phyloP scores from a whole-genome alignment of 352 stramenopile species.

The Globisporangium nunn region DNA sequence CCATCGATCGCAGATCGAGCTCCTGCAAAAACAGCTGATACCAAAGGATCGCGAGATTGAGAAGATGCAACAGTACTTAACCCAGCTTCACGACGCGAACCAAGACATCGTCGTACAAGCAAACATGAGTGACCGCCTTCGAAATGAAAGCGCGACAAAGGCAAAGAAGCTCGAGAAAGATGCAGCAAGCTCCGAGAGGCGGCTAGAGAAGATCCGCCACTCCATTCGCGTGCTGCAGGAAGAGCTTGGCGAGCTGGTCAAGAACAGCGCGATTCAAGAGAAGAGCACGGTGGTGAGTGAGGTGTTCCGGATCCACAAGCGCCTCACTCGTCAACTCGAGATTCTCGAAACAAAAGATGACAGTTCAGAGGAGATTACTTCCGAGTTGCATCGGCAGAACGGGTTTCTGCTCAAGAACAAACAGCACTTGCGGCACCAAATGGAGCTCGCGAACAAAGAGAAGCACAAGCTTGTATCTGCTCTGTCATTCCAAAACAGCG shows the following conservation, averaged over 20 bases:
- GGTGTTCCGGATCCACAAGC: slow-evolving; percentile 62
- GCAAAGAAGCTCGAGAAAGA: slow-evolving; percentile 44
- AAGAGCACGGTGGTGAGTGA: slow-evolving; percentile 56
- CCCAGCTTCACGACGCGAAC: slow-evolving; percentile 49
- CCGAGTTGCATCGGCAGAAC: slow-evolving; percentile 70
- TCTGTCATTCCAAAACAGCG: slow-evolving; percentile 62
- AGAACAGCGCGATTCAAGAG: slow-evolving; percentile 45
- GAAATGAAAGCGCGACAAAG: slow-evolving; percentile 31
- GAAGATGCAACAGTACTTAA: slow-evolving; percentile 58
- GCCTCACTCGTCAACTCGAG: slow-evolving; percentile 42
- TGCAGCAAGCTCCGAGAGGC: slow-evolving; percentile 19
- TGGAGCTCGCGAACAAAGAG: slow-evolving; percentile 51
- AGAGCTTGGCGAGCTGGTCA: slow-evolving; percentile 56
- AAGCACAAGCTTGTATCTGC: slow-evolving; percentile 67
- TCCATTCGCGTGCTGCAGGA: slow-evolving; percentile 58
- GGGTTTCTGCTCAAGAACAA: slow-evolving; percentile 68
- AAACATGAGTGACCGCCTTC: slow-evolving; percentile 56
- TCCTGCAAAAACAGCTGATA: slow-evolving; percentile 60
- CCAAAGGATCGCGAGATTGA: slow-evolving; percentile 60
- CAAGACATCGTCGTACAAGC: slow-evolving; percentile 65
- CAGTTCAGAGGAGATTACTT: slow-evolving; percentile 45
- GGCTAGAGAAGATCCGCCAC: slow-evolving; percentile 39
- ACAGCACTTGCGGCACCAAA: slow-evolving; percentile 55
- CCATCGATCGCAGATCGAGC: slow-evolving; percentile 63
- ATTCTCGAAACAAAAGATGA: slow-evolving; percentile 44